These are phyloP conservation scores for Gomphus bonarii DNA, from an alignment of 1,284 basidiomycete genomes.

Conservation along the genomic window DNA sequence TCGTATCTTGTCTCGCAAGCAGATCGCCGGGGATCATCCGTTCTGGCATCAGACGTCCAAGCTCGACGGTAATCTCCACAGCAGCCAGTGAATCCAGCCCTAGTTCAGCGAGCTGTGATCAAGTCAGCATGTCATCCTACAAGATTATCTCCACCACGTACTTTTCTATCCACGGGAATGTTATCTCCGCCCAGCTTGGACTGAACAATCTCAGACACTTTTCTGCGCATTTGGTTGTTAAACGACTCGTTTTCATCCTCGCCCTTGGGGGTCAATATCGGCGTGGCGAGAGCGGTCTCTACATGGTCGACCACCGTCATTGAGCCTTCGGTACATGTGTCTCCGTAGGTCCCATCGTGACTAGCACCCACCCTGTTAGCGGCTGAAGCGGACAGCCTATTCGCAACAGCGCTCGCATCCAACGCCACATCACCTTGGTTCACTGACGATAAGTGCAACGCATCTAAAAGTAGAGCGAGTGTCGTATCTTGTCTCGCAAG, in stretches of 20 bases:
- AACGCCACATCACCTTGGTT: too few species aligned
- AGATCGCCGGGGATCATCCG: not conserved
- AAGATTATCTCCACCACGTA: not conserved
- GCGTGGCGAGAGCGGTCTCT: not conserved
- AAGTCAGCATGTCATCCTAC: not conserved
- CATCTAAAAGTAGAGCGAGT: too few species aligned
- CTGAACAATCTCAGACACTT: not conserved
- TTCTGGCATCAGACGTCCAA: not conserved
- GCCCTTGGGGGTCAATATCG: too few species aligned
- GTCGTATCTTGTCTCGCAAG: too few species aligned
- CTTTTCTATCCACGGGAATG: not conserved
- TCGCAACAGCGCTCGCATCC: too few species aligned
- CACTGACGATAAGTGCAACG: too few species aligned
- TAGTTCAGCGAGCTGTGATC: not conserved
- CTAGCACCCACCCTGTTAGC: too few species aligned
- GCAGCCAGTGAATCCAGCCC: not conserved
- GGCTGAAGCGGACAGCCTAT: too few species aligned
- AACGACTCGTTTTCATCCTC: too few species aligned
- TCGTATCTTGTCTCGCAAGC: not conserved
- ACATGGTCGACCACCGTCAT: not conserved
- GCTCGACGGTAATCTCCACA: not conserved
- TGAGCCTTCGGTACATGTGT: not conserved
- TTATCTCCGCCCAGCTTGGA: not conserved
- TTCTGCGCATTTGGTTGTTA: too few species aligned
- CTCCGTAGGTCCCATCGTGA: too few species aligned